A percentile compares a stretch with the other conserved stretches of the same genome.
These are phyloP conservation scores for Cladophialophora chaetospira DNA, from an alignment of 2,329 filamentous ascomycete genomes.

Conservation along the genomic window DNA sequence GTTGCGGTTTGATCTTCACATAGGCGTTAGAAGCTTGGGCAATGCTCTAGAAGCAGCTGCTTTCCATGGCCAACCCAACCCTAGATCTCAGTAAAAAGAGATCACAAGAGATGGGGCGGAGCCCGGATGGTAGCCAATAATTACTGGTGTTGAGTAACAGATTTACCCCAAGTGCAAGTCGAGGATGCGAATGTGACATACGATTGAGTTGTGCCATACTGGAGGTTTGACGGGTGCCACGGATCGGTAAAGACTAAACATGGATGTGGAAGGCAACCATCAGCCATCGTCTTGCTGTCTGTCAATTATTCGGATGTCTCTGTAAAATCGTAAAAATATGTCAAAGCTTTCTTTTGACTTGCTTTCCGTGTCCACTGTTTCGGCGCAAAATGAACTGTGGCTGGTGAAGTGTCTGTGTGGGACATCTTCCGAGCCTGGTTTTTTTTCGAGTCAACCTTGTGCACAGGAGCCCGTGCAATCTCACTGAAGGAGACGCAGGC, in stretches of 20 bases:
- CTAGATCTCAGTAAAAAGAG: background rate
- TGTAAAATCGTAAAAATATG: background rate
- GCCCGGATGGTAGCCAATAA: background rate
- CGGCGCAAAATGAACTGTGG: no score
- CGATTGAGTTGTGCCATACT: background rate
- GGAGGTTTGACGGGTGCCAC: constrained; percentile 4
- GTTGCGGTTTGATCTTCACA: background rate
- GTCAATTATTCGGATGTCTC: no score
- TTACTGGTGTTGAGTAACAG: background rate
- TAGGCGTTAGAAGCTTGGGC: background rate
- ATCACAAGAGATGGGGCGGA: background rate
- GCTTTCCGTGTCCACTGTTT: background rate
- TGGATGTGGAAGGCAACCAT: background rate
- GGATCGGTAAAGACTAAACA: background rate
- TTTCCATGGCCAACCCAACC: background rate
- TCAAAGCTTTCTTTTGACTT: background rate
- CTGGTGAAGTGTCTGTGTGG: background rate
- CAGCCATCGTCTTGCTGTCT: no score
- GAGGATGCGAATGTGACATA: constrained; percentile 14
- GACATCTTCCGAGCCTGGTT: background rate
- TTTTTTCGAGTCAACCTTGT: background rate
- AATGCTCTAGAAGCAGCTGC: constrained; percentile 8
- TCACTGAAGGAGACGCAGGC: background rate
- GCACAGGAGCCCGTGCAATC: background rate
- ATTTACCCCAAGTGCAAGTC: background rate